phyloP scores from a whole-genome alignment of 2,329 filamentous ascomycete species.

The Epichloe glyceriae region DNA sequence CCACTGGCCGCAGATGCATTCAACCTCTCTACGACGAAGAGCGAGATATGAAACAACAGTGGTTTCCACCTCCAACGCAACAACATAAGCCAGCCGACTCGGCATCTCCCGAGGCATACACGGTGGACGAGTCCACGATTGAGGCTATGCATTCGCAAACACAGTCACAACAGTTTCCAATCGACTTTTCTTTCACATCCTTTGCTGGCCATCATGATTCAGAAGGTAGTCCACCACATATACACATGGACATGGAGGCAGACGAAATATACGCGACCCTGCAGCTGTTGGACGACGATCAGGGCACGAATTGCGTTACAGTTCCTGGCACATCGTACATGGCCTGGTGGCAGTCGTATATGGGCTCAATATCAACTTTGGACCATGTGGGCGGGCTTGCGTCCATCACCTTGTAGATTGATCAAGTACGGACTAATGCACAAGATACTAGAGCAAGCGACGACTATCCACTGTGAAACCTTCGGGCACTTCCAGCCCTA shows the following conservation, averaged over 20 bases:
- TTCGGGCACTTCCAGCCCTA: too few relatives aligned
- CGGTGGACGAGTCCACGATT: neutral
- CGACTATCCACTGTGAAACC: too few relatives aligned
- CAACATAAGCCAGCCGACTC: neutral
- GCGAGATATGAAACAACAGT: neutral
- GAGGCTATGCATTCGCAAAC: neutral
- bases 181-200: neutral
- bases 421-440: neutral
- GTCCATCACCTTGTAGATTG: neutral
- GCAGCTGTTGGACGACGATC: neutral
- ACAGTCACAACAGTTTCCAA: neutral
- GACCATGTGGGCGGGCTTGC: neutral
- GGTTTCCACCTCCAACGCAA: neutral
- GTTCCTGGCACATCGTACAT: constrained; percentile 2
- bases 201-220: neutral
- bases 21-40: constrained; percentile 5
- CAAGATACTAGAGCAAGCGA: too few relatives aligned
- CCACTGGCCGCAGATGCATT: constrained; percentile 3
- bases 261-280: neutral
- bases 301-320: neutral
- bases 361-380: neutral
- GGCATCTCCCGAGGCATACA: neutral
- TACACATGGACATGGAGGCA: neutral
- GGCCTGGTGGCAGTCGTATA: constrained; percentile 6
- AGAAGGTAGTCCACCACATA: neutral